Evolutionary conservation across 1,284 basidiomycete species (phyloP).

Genomic region (Neonothopanus nambi): DNA sequence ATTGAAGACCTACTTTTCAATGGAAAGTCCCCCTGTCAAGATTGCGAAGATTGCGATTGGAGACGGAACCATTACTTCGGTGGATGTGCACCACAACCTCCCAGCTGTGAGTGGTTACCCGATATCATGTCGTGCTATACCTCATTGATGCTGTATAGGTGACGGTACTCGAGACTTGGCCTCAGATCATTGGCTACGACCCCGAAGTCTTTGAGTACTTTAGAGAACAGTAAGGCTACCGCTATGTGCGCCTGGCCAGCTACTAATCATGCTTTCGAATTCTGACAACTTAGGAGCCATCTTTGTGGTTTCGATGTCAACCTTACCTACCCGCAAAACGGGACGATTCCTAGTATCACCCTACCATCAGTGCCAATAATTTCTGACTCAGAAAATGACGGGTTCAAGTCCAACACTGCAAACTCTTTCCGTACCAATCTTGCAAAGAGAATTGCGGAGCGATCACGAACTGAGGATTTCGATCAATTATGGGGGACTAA

Average conservation of each 20-base stretch:
- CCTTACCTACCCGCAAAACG: slow-evolving; percentile 49
- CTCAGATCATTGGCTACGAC: slow-evolving; percentile 73
- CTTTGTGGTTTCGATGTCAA: slow-evolving; percentile 52
- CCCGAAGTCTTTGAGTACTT: slow-evolving; percentile 65
- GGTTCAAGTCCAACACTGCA: too few species aligned
- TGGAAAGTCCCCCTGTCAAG: slow-evolving; percentile 63
- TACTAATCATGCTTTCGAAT: not conserved
- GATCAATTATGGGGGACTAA: too few species aligned
- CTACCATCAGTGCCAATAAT: too few species aligned
- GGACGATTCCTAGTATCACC: not conserved
- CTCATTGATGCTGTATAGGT: slow-evolving; percentile 34
- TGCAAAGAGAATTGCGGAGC: too few species aligned
- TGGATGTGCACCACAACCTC: slow-evolving; percentile 46
- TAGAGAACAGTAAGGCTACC: slow-evolving; percentile 54
- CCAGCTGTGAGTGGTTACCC: slow-evolving; percentile 41
- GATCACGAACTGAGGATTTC: too few species aligned
- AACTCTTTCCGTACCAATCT: too few species aligned
- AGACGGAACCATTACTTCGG: slow-evolving; percentile 58
- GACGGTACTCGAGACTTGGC: slow-evolving; percentile 63
- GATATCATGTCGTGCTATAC: not conserved
- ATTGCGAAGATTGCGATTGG: slow-evolving; percentile 68
- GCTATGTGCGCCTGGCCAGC: not conserved
- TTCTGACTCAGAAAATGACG: slow-evolving; percentile 41
- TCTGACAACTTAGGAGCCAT: slow-evolving; percentile 32
- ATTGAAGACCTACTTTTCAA: slow-evolving; percentile 62